Conservation (phyloP, 1,139 yeast genomes). For the Kurtzmaniella quercitrusa region DNA sequence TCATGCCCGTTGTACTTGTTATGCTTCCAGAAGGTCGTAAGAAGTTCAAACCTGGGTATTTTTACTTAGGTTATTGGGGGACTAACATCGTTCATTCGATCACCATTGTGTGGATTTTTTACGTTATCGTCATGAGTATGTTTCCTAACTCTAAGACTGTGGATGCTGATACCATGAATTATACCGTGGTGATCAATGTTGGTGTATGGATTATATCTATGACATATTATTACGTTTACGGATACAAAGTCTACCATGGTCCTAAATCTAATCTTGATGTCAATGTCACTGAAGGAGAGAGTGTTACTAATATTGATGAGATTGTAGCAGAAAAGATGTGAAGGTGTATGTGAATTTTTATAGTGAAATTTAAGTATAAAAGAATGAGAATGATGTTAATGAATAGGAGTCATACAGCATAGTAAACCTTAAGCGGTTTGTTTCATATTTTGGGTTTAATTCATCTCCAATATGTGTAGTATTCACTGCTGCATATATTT, state of each 20-base stretch:
- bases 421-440: too few relatives aligned
- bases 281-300: conserved; percentile 5
- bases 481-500: background rate
- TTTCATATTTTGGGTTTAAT: too few relatives aligned
- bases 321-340: background rate
- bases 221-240: conserved; percentile 24
- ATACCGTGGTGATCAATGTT: conserved; percentile 30
- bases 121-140: conserved; percentile 35
- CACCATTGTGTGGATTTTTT: conserved; percentile 24
- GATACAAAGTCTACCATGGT: conserved; percentile 27
- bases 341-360: too few relatives aligned
- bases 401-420: too few relatives aligned
- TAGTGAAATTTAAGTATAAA: too few relatives aligned
- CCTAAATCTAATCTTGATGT: conserved; percentile 33
- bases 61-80: conserved; percentile 49
- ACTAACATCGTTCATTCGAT: conserved; percentile 31
- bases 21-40: conserved; percentile 38
- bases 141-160: conserved; percentile 30
- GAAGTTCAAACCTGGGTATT: conserved; percentile 59
- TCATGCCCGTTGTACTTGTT: conserved; percentile 36
- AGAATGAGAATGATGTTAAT: too few relatives aligned
- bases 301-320: conserved; percentile 1
- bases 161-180: conserved; percentile 30
- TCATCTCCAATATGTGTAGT: too few relatives aligned
- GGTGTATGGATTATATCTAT: conserved; percentile 32